Evolutionary conservation across 768 basidiomycete genomes (phyloP).

Genomic region (Lepiota subincarnata): DNA sequence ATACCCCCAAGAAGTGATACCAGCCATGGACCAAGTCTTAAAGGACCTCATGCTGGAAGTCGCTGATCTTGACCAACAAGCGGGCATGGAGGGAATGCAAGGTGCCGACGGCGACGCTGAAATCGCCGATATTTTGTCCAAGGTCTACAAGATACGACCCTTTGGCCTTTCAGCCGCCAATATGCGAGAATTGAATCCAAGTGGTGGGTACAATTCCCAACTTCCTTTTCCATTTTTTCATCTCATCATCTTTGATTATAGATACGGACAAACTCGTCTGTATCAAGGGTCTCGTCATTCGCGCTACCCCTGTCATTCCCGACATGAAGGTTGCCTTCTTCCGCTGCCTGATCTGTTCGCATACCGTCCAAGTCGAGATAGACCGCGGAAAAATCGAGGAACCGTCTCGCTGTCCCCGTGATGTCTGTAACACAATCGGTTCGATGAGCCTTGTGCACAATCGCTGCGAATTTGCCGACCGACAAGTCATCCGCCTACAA

Average conservation of each 20-base stretch:
- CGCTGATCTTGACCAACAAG: constrained; percentile 75
- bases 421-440: constrained; percentile 83
- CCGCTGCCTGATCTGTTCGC: constrained; percentile 91
- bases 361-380: constrained; percentile 96
- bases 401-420: constrained; percentile 87
- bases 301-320: constrained; percentile 95
- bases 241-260: constrained; percentile 27
- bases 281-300: constrained; percentile 96
- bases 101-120: constrained; percentile 78
- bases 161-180: constrained; percentile 82
- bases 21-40: constrained; percentile 94
- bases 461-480: constrained; percentile 92
- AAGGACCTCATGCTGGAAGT: constrained; percentile 90
- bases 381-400: constrained; percentile 98
- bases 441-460: constrained; percentile 97
- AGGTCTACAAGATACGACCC: constrained; percentile 90
- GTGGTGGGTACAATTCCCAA: constrained; percentile 47
- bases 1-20: constrained; percentile 96
- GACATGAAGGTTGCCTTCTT: constrained; percentile 99
- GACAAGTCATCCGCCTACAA: constrained; percentile 92
- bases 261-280: constrained; percentile 98
- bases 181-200: constrained; percentile 94
- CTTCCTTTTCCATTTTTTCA: neutral
- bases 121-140: constrained; percentile 81
- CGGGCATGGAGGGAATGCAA: constrained; percentile 69